Evolutionary conservation across 331 rosid genomes (phyloP), one percentile per base, ranked within the genome.

Genomic region (Rosa hybrid): DNA sequence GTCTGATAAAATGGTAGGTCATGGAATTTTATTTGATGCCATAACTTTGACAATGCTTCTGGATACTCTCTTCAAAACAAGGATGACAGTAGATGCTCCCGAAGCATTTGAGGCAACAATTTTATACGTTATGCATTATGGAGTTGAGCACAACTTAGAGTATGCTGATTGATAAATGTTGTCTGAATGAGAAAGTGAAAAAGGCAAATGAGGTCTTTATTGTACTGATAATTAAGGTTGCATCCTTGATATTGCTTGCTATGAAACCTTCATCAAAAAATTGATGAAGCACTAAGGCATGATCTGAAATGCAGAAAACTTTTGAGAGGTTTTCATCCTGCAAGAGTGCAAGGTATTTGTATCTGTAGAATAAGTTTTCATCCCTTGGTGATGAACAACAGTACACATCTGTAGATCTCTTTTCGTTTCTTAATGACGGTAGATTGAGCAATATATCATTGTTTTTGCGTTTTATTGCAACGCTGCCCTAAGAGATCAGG

Each of bases 91-190:
- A 1, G 68, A 23, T 39, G 8, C 68, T 9, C 2, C 7, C 67
- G 6, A 53, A 53, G 8, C 59, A 53, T 53, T 38, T 13, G 71
- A 76, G 54, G 71, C 57, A 59, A 44, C 13, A 20, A 68, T 44
- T 10, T 20, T 53, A 21, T 72, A 42, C 9, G 64, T 74, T 64
- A 65, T 16, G 71, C n/a, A 64, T 49, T 3, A 65, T 16, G 71
- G 34, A 64, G 72, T 6, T 10, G 12, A 41, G 56, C 5, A 49
- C 62, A 10, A 38, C 76, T 51, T 81, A 68, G 38, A 74, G 14
- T 20, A 67, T 48, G 25, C 20, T 81, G 42, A 60, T 81, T 45
- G 30, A 27, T 27, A 63, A 68, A 48, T 81, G 56, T 20, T 70
- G 81, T 57, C 23, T 68, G 41, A 50, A 2, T 48, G 72, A 79